A percentile compares a stretch with the other conserved stretches of the same genome.
Evolutionary conservation across 2,329 filamentous ascomycete species (phyloP).

Genomic region (Neoscytalidium dimidiatum): DNA sequence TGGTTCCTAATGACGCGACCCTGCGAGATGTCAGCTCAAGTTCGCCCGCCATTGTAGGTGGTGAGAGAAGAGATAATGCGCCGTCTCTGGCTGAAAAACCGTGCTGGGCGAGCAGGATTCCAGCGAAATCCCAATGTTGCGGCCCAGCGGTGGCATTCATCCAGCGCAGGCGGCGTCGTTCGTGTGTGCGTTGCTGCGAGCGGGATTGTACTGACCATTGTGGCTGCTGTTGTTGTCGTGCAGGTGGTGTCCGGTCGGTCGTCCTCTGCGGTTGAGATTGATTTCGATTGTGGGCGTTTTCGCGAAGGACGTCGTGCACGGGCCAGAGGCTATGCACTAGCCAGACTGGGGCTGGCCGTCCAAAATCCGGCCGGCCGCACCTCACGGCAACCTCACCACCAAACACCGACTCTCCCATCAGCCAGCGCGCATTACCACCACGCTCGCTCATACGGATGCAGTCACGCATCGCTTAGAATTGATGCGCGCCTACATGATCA

Average conservation of each 20-base stretch:
- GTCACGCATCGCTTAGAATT: neutral
- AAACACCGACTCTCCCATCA: neutral
- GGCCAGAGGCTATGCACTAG: neutral
- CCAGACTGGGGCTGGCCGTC: neutral
- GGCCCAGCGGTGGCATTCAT: neutral
- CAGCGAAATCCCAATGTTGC: neutral
- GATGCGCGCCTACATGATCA: neutral
- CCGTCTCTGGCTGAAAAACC: neutral
- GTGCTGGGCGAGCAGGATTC: neutral
- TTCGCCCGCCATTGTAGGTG: neutral
- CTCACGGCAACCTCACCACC: slow-evolving; percentile 8
- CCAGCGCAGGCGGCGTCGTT: neutral
- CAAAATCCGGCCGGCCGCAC: slow-evolving; percentile 5
- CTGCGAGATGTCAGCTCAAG: slow-evolving; percentile 28
- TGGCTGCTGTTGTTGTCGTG: slow-evolving; percentile 21
- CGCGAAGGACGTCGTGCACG: slow-evolving; percentile 4
- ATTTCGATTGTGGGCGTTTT: slow-evolving; percentile 19
- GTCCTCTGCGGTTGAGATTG: slow-evolving; percentile 19
- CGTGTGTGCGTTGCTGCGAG: neutral
- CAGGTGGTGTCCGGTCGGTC: slow-evolving; percentile 18
- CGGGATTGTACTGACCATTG: slow-evolving; percentile 19
- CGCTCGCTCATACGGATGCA: neutral
- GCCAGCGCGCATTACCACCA: slow-evolving; percentile 1
- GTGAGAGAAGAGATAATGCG: neutral
- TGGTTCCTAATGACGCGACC: slow-evolving; percentile 77